phyloP scores from a whole-genome alignment of 257 asterid species.

The Fraxinus quadrangulata region DNA sequence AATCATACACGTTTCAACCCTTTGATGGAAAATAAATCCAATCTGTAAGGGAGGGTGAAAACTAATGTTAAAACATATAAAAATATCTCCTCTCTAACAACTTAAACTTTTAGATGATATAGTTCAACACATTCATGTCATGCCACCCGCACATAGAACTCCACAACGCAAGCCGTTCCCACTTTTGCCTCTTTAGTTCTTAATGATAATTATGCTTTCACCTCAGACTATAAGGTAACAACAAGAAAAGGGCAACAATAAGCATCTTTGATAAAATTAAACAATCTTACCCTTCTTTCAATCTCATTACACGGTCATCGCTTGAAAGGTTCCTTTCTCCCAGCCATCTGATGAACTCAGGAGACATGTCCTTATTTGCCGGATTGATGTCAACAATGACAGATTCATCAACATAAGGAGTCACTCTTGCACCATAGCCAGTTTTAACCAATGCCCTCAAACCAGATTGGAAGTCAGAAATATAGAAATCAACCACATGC shows the following conservation, averaged over 20 bases:
- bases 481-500: conserved; percentile 64
- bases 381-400: conserved; percentile 58
- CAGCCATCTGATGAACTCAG: conserved; percentile 58
- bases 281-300: conserved; percentile 63
- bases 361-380: conserved; percentile 51
- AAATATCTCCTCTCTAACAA: too few relatives aligned
- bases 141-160: too few relatives aligned
- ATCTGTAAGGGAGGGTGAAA: not conserved
- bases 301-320: conserved; percentile 63
- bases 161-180: not conserved
- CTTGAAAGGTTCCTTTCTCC: conserved; percentile 61
- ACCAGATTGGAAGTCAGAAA: conserved; percentile 71
- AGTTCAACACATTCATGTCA: too few relatives aligned
- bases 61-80: too few relatives aligned
- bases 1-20: not conserved
- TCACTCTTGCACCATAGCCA: conserved; percentile 59
- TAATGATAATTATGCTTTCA: not conserved
- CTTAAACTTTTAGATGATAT: too few relatives aligned
- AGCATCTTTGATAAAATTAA: not conserved
- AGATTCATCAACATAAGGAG: conserved; percentile 66
- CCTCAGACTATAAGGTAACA: not conserved
- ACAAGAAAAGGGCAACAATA: conserved; percentile 3
- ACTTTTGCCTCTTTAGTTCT: not conserved
- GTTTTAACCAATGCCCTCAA: conserved; percentile 66
- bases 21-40: not conserved